Evolutionary conservation across 1,284 basidiomycete genomes (phyloP).

Genomic region (Moesziomyces sp.): DNA sequence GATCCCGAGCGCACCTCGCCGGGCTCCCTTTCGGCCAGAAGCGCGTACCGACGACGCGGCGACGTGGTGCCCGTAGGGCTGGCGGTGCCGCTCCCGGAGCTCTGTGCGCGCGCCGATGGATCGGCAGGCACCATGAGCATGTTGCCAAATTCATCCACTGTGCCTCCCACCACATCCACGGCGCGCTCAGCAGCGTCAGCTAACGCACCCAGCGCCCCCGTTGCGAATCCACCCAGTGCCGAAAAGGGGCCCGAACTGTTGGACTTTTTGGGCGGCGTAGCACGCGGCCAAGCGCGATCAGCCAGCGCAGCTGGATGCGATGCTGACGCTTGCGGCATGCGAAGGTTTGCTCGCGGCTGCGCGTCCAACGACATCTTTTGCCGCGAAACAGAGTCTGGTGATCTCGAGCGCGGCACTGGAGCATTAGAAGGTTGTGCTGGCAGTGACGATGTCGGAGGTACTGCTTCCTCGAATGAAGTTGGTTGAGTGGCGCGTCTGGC

Average conservation of each 20-base stretch:
- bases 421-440: neutral
- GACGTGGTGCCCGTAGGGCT: constrained; percentile 17
- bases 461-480: neutral
- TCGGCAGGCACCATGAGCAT: constrained; percentile 40
- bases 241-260: constrained; percentile 32
- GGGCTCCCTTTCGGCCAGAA: constrained; percentile 23
- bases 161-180: constrained; percentile 47
- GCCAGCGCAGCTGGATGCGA: constrained; percentile 9
- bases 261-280: constrained; percentile 33
- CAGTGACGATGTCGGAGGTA: neutral
- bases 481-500: neutral
- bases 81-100: neutral
- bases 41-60: constrained; percentile 23
- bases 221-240: constrained; percentile 45
- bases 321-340: neutral
- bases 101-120: constrained; percentile 10
- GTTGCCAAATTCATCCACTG: constrained; percentile 47
- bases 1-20: neutral
- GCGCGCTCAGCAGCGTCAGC: constrained; percentile 44
- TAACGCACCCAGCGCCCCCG: constrained; percentile 39
- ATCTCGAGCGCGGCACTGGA: neutral
- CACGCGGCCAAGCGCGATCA: constrained; percentile 11
- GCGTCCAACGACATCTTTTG: neutral
- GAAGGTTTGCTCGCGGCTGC: constrained; percentile 4
- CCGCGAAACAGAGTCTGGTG: neutral